These are phyloP conservation scores for Yamadazyma kanchanaburiensis DNA, from an alignment of 1,139 yeast species.

Conservation along the genomic window DNA sequence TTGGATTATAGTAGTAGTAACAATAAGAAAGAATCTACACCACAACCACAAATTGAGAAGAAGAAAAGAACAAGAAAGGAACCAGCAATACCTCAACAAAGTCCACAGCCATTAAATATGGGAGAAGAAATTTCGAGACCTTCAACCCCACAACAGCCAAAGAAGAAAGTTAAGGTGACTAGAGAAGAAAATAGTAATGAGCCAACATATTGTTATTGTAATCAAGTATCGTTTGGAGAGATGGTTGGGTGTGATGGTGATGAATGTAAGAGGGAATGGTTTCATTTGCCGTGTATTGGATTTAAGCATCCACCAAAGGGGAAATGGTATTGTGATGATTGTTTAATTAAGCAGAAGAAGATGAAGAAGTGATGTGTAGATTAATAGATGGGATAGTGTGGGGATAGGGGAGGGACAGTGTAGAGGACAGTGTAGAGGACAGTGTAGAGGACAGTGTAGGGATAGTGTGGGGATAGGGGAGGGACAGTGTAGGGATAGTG, in stretches of 20 bases:
- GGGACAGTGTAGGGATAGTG: too few species aligned
- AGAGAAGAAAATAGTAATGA: slow-evolving; percentile 43
- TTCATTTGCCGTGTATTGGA: slow-evolving; percentile 94
- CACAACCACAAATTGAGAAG: slow-evolving; percentile 22
- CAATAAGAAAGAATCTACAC: slow-evolving; percentile 10
- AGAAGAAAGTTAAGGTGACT: slow-evolving; percentile 23
- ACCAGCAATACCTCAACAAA: slow-evolving; percentile 2
- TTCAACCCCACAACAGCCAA: slow-evolving; percentile 20
- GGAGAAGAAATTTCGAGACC: slow-evolving; percentile 15
- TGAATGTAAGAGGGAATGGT: slow-evolving; percentile 93
- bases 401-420: too few species aligned
- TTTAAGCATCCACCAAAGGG: slow-evolving; percentile 89
- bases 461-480: too few species aligned
- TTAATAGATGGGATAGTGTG: too few species aligned
- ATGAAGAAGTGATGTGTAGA: slow-evolving; percentile 11
- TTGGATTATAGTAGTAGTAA: slow-evolving; percentile 22
- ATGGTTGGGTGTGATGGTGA: slow-evolving; percentile 99
- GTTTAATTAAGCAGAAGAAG: slow-evolving; percentile 46
- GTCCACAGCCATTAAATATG: background rate
- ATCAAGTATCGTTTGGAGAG: slow-evolving; percentile 95
- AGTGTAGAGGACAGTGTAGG: too few species aligned
- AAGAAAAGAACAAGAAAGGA: slow-evolving; percentile 17
- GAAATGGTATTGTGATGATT: slow-evolving; percentile 96
- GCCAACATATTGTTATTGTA: slow-evolving; percentile 93
- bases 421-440: too few species aligned